A percentile compares a stretch with the other conserved stretches of the same genome.
These are phyloP conservation scores for Solanum appendiculatum DNA, from an alignment of 257 asterid genomes.

Conservation along the genomic window DNA sequence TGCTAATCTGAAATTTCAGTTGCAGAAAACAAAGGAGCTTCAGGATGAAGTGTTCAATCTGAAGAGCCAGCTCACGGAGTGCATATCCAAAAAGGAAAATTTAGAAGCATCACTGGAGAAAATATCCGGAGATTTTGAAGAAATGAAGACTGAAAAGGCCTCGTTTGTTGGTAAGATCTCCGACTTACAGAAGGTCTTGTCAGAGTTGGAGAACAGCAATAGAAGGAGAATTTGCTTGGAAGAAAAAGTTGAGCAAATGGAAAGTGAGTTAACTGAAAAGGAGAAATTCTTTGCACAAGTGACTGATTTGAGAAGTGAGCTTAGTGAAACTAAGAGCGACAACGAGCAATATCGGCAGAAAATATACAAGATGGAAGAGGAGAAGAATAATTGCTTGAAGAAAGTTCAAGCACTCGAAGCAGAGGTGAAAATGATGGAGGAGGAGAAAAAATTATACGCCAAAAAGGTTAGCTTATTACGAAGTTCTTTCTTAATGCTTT, in stretches of 20 bases:
- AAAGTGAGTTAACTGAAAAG: slow-evolving; percentile 36
- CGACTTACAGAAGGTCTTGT: slow-evolving; percentile 21
- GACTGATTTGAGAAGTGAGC: slow-evolving; percentile 33
- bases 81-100: slow-evolving; percentile 35
- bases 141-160: slow-evolving; percentile 43
- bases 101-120: slow-evolving; percentile 29
- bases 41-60: slow-evolving; percentile 40
- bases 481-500: not conserved
- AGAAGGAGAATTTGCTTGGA: slow-evolving; percentile 25
- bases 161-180: slow-evolving; percentile 26
- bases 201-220: slow-evolving; percentile 55
- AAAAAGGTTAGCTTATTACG: slow-evolving; percentile 31
- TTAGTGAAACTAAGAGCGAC: slow-evolving; percentile 31
- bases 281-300: slow-evolving; percentile 24
- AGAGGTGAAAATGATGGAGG: slow-evolving; percentile 30
- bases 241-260: slow-evolving; percentile 45
- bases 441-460: slow-evolving; percentile 10
- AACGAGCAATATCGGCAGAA: slow-evolving; percentile 42
- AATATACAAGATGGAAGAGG: slow-evolving; percentile 51
- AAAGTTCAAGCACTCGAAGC: slow-evolving; percentile 53
- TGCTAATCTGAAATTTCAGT: slow-evolving; percentile 32
- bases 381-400: slow-evolving; percentile 37
- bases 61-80: slow-evolving; percentile 30
- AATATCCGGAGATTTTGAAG: slow-evolving; percentile 34
- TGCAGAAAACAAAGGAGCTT: slow-evolving; percentile 42